A percentile compares a stretch with the other conserved stretches of the same genome.
Evolutionary conservation across 1,284 basidiomycete genomes (phyloP).

Genomic region (Ceratobasidium sp.): DNA sequence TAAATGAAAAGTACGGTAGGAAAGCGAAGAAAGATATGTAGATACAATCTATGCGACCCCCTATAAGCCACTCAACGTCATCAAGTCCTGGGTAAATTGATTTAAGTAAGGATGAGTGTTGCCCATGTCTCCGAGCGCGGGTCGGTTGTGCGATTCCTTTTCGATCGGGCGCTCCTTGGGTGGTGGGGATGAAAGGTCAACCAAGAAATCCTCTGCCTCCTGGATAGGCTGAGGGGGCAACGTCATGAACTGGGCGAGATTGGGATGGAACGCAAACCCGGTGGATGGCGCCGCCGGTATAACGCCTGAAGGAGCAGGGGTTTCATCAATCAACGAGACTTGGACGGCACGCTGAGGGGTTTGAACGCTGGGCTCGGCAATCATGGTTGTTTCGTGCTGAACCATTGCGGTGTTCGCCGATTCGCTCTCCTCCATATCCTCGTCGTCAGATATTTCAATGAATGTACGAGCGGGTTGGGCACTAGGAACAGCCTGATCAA

Average conservation of each 20-base stretch:
- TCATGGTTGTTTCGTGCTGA: neutral
- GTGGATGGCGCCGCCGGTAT: neutral
- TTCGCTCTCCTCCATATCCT: neutral
- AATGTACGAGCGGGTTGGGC: neutral
- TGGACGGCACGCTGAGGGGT: slow-evolving; percentile 4
- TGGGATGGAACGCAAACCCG: slow-evolving; percentile 27
- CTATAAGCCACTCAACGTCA: slow-evolving; percentile 34
- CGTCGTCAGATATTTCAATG: neutral
- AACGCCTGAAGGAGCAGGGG: neutral
- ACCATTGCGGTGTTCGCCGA: neutral
- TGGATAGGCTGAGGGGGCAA: slow-evolving; percentile 6
- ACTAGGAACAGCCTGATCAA: neutral
- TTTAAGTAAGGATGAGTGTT: slow-evolving; percentile 18
- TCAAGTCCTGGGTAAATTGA: slow-evolving; percentile 32
- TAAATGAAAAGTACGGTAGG: neutral
- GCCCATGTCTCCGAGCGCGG: slow-evolving; percentile 3
- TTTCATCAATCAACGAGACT: slow-evolving; percentile 16
- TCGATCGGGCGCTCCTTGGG: slow-evolving; percentile 28
- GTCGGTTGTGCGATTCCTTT: slow-evolving; percentile 3
- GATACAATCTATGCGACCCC: neutral
- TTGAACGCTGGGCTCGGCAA: slow-evolving; percentile 3
- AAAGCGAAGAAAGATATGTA: neutral
- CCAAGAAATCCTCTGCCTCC: slow-evolving; percentile 24
- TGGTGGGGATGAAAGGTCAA: slow-evolving; percentile 15
- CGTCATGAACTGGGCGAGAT: slow-evolving; percentile 29